Evolutionary conservation across 352 stramenopile species (phyloP).

Genomic region (Blastocystis sp.): DNA sequence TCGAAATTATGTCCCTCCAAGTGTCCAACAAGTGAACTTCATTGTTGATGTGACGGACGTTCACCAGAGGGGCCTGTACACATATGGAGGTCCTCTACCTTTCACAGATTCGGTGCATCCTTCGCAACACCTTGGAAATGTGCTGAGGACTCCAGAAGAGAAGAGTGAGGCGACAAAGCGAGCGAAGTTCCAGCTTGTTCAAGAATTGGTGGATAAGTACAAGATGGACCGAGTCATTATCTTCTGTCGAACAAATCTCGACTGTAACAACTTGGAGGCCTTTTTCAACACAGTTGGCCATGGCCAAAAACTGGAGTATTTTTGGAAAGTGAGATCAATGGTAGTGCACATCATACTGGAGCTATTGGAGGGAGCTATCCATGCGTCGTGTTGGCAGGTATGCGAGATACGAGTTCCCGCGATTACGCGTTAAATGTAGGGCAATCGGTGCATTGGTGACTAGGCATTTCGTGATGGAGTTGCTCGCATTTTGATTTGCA

Average conservation of each 20-base stretch:
- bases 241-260: slow-evolving; percentile 71
- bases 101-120: slow-evolving; percentile 45
- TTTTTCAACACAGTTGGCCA: slow-evolving; percentile 65
- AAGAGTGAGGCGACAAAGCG: slow-evolving; percentile 65
- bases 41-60: slow-evolving; percentile 64
- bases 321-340: not conserved
- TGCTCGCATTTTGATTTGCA: slow-evolving; percentile 72
- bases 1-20: slow-evolving; percentile 60
- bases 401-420: slow-evolving; percentile 62
- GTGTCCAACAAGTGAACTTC: slow-evolving; percentile 67
- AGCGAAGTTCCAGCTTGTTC: slow-evolving; percentile 64
- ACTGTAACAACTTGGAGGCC: slow-evolving; percentile 68
- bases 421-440: slow-evolving; percentile 4
- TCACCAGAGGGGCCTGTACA: not conserved
- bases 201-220: slow-evolving; percentile 63
- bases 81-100: too few species aligned
- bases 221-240: slow-evolving; percentile 68
- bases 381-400: slow-evolving; percentile 66
- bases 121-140: not conserved
- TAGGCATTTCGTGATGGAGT: slow-evolving; percentile 71
- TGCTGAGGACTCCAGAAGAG: slow-evolving; percentile 36
- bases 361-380: not conserved
- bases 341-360: not conserved
- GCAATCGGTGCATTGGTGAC: slow-evolving; percentile 61
- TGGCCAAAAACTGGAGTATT: slow-evolving; percentile 55